Evolutionary conservation across 495 filamentous ascomycete species (phyloP).

Genomic region (Chaetomium tenue): DNA sequence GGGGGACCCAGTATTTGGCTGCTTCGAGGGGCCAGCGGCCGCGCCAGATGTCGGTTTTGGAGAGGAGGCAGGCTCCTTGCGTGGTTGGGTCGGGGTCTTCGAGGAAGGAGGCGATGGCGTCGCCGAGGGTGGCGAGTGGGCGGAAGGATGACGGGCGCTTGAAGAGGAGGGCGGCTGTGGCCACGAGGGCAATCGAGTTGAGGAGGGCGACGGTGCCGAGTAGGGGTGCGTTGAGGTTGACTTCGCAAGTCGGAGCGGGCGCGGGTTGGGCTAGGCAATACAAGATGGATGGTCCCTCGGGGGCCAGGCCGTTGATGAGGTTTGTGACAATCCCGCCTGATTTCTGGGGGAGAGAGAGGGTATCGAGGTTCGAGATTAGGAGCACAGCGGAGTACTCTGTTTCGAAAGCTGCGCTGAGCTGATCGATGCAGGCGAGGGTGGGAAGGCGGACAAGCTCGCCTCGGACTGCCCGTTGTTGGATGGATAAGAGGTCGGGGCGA

Average conservation of each 20-base stretch:
- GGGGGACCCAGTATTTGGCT: conserved; percentile 42
- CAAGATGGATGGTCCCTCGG: conserved; percentile 28
- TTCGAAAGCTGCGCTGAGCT: conserved; percentile 36
- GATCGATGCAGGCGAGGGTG: conserved; percentile 30
- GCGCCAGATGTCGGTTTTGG: conserved; percentile 41
- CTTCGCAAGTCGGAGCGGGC: conserved; percentile 34
- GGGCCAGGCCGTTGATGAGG: conserved; percentile 15
- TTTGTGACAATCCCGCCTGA: conserved; percentile 4
- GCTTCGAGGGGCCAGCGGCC: conserved; percentile 38
- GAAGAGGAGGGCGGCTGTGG: conserved; percentile 38
- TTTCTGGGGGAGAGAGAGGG: conserved; percentile 37
- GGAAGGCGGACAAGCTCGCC: conserved; percentile 32
- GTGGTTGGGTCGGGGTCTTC: conserved; percentile 41
- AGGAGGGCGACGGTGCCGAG: conserved; percentile 42
- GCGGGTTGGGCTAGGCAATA: conserved; percentile 39
- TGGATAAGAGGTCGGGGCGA: conserved; percentile 35
- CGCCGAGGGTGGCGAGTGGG: conserved; percentile 47
- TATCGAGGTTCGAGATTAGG: conserved; percentile 35
- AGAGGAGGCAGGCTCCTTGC: conserved; percentile 39
- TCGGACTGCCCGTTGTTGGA: conserved; percentile 36
- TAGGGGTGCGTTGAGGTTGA: conserved; percentile 44
- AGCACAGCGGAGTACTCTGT: conserved; percentile 37
- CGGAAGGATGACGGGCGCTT: conserved; percentile 33
- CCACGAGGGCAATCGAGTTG: conserved; percentile 41
- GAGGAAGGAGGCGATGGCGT: conserved; percentile 49